Base-by-base conservation (phyloP, 805 yeast species). In the Myxozyma sirexii region DNA sequence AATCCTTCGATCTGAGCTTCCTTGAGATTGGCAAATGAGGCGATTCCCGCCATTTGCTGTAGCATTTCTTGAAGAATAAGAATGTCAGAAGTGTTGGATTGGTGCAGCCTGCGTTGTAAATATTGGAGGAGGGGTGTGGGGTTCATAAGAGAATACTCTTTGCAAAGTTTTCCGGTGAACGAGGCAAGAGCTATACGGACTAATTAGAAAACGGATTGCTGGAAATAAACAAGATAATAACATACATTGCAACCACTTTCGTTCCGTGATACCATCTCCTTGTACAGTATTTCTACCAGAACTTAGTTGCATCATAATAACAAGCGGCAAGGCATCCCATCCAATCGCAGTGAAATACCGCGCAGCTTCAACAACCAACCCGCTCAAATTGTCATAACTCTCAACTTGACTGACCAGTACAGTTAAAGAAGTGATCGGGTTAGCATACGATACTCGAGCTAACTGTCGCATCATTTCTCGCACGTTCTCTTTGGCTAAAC, bases 371-470 rank as follows among this genome's bases (percentile, higher is more conserved):
- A 90, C 91, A 5, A 93, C 84, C 58, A 93, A 77, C 39, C 83
- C 84, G 46, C 86, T 87, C 63, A 93, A 81, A 69, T 93, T 93
- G 69, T 88, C 96, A 70, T 93, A 93, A 75, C 94, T 90, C 72
- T 93, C 98, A 64, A 93, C 84, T 69, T 90, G 97, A 47, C 84
- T 83, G 10, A 92, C 78, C 47, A 89, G 80, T 0, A 88, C 85
- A 23, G 82, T 75, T 45, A 92, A 82, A 13, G 91, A 83, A 1
- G 96, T 87, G 19, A 91, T 70, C 1, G 98, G 97, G 70, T 90
- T 90, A 0, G 87, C 75, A 60, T 83, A 85, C 21, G 91, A 81
- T 12, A 90, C 78, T 64, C 85, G 84, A 0, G 96, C 87, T 24
- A 93, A 75, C 47, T 83, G 78, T 62, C 91, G 79, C 82, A 87